Evolutionary conservation across 768 basidiomycete genomes (phyloP).

Genomic region (Mycena olivaceomarginata): DNA sequence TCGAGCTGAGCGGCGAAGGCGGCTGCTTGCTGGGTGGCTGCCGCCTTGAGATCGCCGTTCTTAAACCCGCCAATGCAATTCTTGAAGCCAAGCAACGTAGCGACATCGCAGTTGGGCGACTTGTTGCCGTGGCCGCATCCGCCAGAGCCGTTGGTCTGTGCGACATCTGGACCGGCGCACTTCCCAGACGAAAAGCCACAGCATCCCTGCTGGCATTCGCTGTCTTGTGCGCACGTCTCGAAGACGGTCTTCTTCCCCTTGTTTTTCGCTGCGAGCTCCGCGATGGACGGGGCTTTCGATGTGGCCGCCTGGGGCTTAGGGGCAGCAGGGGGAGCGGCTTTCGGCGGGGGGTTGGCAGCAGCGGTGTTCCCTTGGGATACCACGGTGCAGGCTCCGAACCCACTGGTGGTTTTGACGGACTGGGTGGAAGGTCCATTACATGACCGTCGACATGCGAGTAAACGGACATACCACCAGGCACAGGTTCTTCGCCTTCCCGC

Average conservation of each 20-base stretch:
- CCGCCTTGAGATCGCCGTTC: not conserved
- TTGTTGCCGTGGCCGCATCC: constrained; percentile 45
- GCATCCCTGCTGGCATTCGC: constrained; percentile 37
- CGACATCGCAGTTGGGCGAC: no score
- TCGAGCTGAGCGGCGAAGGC: no score
- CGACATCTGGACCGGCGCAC: constrained; percentile 48
- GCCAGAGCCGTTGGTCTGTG: constrained; percentile 45
- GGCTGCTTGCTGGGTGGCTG: not conserved
- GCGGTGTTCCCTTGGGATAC: constrained; percentile 57
- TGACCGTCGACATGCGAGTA: not conserved
- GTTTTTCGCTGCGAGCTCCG: not conserved
- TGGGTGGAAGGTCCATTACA: constrained; percentile 27
- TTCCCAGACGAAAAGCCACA: constrained; percentile 47
- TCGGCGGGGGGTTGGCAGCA: constrained; percentile 67
- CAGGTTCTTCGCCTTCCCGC: constrained; percentile 53
- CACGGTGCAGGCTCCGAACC: constrained; percentile 33
- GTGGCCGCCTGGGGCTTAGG: constrained; percentile 23
- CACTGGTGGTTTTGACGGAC: constrained; percentile 67
- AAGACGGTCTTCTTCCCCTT: not conserved
- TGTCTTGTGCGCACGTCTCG: not conserved
- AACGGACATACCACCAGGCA: constrained; percentile 60
- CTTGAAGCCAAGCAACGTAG: no score
- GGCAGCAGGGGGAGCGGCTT: constrained; percentile 30
- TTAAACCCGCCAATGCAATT: not conserved
- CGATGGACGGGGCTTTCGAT: not conserved